Conservation (phyloP, 2,329 filamentous ascomycete species). For the Penicillium vulpinum region DNA sequence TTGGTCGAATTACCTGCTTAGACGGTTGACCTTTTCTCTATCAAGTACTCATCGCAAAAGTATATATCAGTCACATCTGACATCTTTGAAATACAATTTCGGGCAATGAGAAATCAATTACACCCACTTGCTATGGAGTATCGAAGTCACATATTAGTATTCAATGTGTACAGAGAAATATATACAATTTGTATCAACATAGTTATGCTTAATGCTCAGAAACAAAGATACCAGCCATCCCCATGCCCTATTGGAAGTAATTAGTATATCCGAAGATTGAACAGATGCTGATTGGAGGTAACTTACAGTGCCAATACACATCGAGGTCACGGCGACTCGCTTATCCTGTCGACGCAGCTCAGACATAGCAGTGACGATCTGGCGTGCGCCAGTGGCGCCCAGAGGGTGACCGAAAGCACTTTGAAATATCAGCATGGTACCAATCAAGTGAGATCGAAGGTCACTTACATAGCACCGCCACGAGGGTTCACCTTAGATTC, state of each 20-base stretch:
- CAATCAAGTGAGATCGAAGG: not conserved
- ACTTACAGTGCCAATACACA: conserved; percentile 85
- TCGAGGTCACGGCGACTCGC: conserved; percentile 82
- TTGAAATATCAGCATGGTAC: conserved; percentile 11
- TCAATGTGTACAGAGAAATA: not conserved
- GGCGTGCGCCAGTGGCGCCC: conserved; percentile 85
- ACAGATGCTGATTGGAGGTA: conserved; percentile 32
- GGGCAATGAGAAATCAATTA: too few species aligned
- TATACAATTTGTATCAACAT: conserved; percentile 2
- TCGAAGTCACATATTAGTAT: not conserved
- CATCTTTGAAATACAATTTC: not conserved
- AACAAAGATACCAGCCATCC: conserved; percentile 92
- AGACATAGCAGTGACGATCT: conserved; percentile 84
- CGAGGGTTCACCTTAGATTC: conserved; percentile 88
- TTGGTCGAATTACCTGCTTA: too few species aligned
- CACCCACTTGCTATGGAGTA: not conserved
- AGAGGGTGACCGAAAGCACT: conserved; percentile 85
- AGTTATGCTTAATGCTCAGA: conserved; percentile 63
- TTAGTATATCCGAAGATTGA: conserved; percentile 2
- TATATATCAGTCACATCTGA: not conserved
- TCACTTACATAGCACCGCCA: conserved; percentile 72
- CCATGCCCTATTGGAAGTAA: conserved; percentile 47
- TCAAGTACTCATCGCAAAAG: not conserved
- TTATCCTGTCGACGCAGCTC: conserved; percentile 78
- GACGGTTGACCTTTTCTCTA: too few species aligned